A percentile compares a stretch with the other conserved stretches of the same genome.
Conservation (phyloP, 495 filamentous ascomycete species). For the Daldinia decipiens region DNA sequence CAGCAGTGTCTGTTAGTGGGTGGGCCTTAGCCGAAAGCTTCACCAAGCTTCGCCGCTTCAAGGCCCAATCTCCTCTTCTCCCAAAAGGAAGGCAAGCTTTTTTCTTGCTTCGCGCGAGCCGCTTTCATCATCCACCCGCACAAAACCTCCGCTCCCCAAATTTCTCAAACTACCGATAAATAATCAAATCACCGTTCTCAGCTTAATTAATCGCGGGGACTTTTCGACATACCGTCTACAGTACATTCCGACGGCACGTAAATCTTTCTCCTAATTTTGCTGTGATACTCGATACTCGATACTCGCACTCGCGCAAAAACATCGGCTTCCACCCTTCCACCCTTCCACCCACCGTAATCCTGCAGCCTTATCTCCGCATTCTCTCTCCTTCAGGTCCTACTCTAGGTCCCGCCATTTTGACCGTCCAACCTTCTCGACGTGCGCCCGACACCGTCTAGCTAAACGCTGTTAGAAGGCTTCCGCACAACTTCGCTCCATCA, state of each 20-base stretch:
- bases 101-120: conserved; percentile 42
- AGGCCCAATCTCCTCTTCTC: conserved; percentile 30
- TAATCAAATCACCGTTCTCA: conserved; percentile 4
- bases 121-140: conserved; percentile 50
- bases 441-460: conserved; percentile 24
- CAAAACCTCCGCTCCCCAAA: conserved; percentile 33
- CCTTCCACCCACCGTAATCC: conserved; percentile 10
- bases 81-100: conserved; percentile 33
- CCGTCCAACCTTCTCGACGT: conserved; percentile 22
- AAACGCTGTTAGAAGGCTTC: conserved; percentile 1
- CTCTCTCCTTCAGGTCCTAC: conserved; percentile 8
- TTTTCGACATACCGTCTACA: conserved; percentile 13
- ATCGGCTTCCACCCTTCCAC: conserved; percentile 15
- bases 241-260: conserved; percentile 32
- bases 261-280: conserved; percentile 4
- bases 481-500: conserved; percentile 7
- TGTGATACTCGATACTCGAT: neutral
- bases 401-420: conserved; percentile 14
- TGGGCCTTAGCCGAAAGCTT: conserved; percentile 39
- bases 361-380: conserved; percentile 47
- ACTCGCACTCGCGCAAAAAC: conserved; percentile 8
- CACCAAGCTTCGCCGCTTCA: conserved; percentile 33
- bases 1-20: neutral
- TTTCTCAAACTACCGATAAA: conserved; percentile 40
- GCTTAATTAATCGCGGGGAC: conserved; percentile 42